Conservation (phyloP, 192 early-diverging fungal species). For the Coemansia sp. region DNA sequence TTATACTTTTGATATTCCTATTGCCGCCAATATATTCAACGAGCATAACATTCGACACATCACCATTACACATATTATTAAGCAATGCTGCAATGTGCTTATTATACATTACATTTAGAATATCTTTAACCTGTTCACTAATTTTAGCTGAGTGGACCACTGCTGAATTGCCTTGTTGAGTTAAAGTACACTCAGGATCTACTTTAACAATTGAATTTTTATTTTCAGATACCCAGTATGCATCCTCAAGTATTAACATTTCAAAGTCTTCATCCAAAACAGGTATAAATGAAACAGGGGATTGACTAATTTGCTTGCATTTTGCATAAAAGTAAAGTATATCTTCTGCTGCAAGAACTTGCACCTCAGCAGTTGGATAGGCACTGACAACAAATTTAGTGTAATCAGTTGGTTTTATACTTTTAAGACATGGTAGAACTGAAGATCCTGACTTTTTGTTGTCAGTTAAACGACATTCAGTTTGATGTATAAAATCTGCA, state of each 20-base stretch:
- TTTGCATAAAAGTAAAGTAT: constrained; percentile 23
- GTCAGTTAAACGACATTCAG: constrained; percentile 77
- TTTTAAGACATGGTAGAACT: not conserved
- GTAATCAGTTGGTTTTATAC: not conserved
- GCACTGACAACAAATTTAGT: constrained; percentile 14
- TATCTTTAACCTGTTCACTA: constrained; percentile 86
- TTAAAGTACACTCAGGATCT: constrained; percentile 79
- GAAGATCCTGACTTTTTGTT: not conserved
- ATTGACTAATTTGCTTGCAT: constrained; percentile 65
- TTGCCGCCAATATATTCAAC: constrained; percentile 69
- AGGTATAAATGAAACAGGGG: constrained; percentile 88
- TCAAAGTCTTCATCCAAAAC: constrained; percentile 89
- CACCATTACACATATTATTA: constrained; percentile 64
- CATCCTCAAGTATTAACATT: constrained; percentile 86
- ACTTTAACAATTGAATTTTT: constrained; percentile 78
- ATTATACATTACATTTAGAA: constrained; percentile 80
- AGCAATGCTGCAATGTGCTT: constrained; percentile 74
- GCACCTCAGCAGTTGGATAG: constrained; percentile 12
- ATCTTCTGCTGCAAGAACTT: constrained; percentile 25
- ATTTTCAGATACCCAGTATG: constrained; percentile 86
- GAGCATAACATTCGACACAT: constrained; percentile 62
- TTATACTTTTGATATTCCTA: not conserved
- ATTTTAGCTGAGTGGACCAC: constrained; percentile 66
- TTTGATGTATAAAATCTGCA: constrained; percentile 75
- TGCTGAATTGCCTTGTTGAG: constrained; percentile 88